phyloP scores from a whole-genome alignment of 2,329 filamentous ascomycete species.

The Zasmidium cellare region DNA sequence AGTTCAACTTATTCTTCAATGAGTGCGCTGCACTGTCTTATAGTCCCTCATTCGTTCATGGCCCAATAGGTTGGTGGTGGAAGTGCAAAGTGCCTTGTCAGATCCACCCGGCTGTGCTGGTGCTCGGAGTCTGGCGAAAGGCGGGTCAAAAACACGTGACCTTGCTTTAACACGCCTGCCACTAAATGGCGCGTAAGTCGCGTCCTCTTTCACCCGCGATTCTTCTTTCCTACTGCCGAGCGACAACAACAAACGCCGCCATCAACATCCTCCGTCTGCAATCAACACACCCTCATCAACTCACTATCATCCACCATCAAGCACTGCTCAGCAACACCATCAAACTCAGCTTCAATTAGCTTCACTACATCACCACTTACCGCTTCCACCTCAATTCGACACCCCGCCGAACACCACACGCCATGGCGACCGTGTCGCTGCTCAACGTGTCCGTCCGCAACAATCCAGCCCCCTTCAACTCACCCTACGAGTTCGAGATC shows the following conservation, averaged over 20 bases:
- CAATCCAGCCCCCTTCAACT: constrained; percentile 92
- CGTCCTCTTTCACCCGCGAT: neutral
- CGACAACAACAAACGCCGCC: neutral
- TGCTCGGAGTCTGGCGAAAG: too few relatives aligned
- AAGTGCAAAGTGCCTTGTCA: neutral
- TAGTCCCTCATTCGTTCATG: neutral
- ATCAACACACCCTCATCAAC: neutral
- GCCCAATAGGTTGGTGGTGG: neutral
- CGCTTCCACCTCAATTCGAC: neutral
- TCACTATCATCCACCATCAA: neutral
- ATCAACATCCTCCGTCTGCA: neutral
- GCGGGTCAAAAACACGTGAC: too few relatives aligned
- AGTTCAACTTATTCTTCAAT: neutral
- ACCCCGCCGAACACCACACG: constrained; percentile 31
- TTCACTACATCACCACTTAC: neutral
- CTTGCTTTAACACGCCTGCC: too few relatives aligned
- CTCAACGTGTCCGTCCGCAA: constrained; percentile 94
- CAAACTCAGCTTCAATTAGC: neutral
- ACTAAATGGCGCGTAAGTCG: neutral
- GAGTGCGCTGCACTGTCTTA: neutral
- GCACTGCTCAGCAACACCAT: neutral
- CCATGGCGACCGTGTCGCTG: constrained; percentile 94
- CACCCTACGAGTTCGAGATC: constrained; percentile 96
- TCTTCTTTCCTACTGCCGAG: neutral
- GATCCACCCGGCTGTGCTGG: neutral